These are phyloP conservation scores for Tolypocladium capitatum DNA, from an alignment of 2,329 filamentous ascomycete species.

Conservation along the genomic window DNA sequence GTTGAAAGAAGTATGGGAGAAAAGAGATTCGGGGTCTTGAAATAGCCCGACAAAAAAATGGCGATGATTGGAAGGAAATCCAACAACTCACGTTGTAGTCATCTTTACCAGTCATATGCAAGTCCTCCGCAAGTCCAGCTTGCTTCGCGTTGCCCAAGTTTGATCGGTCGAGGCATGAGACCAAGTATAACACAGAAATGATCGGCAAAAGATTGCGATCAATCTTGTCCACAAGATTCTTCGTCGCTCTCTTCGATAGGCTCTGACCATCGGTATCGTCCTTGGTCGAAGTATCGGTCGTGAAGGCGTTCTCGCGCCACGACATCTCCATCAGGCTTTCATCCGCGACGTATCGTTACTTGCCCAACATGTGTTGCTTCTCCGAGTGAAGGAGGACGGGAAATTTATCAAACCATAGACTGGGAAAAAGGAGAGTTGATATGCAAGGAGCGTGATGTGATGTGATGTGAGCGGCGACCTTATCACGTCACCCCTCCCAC, in stretches of 20 bases:
- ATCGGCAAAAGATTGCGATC: slow-evolving; percentile 45
- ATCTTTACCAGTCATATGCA: slow-evolving; percentile 18
- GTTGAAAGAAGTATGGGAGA: no score
- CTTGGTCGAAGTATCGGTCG: background rate
- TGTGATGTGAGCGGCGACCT: no score
- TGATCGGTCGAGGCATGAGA: slow-evolving; percentile 32
- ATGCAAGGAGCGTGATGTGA: no score
- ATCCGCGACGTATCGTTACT: no score
- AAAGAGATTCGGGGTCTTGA: no score
- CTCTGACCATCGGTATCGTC: slow-evolving; percentile 3
- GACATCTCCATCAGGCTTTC: slow-evolving; percentile 6
- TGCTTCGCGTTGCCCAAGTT: slow-evolving; percentile 45
- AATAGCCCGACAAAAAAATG: no score
- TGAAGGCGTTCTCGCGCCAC: no score
- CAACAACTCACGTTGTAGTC: slow-evolving; percentile 16
- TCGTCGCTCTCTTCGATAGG: slow-evolving; percentile 27
- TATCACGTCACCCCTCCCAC: no score
- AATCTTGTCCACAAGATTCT: slow-evolving; percentile 36
- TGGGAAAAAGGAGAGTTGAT: no score
- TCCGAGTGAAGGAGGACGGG: no score
- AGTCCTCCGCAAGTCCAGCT: slow-evolving; percentile 32
- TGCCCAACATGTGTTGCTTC: no score
- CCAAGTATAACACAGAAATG: slow-evolving; percentile 44
- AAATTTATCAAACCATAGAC: no score
- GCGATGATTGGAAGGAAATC: background rate